These are phyloP conservation scores for Citrus sinensis DNA, from an alignment of 345 rosid genomes.

Conservation along the genomic window DVS_A1.0 CM039169.1:28129001-28129500, in stretches of 20 bases:
- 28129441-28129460: constrained; percentile 16
- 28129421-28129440: neutral
- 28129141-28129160: neutral
- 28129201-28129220: neutral
- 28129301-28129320: constrained; percentile 19
- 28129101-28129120: constrained; percentile 2
- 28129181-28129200: neutral
- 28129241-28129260: neutral
- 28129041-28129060: constrained; percentile 3
- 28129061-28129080: neutral
- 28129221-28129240: neutral
- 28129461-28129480: constrained; percentile 24
- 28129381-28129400: constrained; percentile 18
- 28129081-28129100: neutral
- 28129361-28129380: constrained; percentile 38
- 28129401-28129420: constrained; percentile 21
- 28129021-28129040: neutral
- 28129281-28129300: neutral
- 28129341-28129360: constrained; percentile 28
- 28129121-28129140: neutral
- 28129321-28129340: constrained; percentile 25
- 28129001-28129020: neutral
- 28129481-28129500: constrained; percentile 56
- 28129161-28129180: no score
- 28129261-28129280: constrained; percentile 3